Evolutionary conservation across 805 yeast genomes (phyloP).

Genomic region (Scheffersomyces lignosus): DNA sequence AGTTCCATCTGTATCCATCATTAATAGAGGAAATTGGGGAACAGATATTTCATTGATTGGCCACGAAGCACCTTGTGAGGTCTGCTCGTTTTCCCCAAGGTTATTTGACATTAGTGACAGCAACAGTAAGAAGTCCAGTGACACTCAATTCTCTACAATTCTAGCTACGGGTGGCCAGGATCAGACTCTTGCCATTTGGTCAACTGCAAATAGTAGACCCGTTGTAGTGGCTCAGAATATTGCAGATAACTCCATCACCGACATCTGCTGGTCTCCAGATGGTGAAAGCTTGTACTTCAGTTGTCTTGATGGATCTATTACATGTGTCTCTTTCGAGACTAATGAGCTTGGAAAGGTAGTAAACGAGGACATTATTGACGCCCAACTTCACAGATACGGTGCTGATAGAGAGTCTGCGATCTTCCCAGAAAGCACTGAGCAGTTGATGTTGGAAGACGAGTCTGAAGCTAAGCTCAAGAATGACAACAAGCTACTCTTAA

Average conservation of each 20-base stretch:
- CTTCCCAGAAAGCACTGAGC: conserved; percentile 85
- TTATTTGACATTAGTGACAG: conserved; percentile 44
- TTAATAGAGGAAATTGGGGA: conserved; percentile 80
- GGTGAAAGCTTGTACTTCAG: conserved; percentile 74
- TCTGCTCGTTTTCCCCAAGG: conserved; percentile 71
- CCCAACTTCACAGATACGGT: conserved; percentile 79
- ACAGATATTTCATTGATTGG: conserved; percentile 72
- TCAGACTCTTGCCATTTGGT: conserved; percentile 85
- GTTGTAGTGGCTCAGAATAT: conserved; percentile 77
- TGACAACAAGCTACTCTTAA: neutral
- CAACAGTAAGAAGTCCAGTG: conserved; percentile 18
- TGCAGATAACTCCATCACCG: conserved; percentile 77
- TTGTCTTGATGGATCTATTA: conserved; percentile 82
- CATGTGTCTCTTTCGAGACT: conserved; percentile 61
- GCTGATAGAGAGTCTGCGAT: conserved; percentile 81
- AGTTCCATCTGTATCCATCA: conserved; percentile 68
- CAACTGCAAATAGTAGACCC: conserved; percentile 74
- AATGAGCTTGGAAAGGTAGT: conserved; percentile 68
- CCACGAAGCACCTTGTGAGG: conserved; percentile 85
- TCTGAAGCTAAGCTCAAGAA: conserved; percentile 35
- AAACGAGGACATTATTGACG: conserved; percentile 58
- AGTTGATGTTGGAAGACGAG: conserved; percentile 68
- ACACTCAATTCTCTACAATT: conserved; percentile 55
- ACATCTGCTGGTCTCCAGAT: conserved; percentile 83
- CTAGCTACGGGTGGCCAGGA: conserved; percentile 98